Evolutionary conservation across 148 eudicot genomes (phyloP).

Genomic region (Rhododendron mucronatum): DNA sequence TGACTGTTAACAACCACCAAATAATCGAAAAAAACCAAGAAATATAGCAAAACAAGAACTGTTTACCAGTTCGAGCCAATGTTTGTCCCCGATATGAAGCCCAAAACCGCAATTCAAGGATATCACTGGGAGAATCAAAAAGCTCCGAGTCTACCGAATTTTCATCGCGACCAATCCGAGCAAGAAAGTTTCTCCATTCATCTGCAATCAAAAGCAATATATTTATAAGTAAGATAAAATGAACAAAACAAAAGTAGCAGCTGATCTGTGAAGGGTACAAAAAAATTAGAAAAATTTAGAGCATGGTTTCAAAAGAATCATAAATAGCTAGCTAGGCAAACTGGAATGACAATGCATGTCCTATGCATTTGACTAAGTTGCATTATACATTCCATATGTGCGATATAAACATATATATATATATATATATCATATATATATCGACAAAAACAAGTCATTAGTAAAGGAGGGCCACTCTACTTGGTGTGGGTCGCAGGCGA

Average conservation of each 20-base stretch:
- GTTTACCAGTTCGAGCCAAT: constrained; percentile 86
- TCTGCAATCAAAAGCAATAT: constrained; percentile 33
- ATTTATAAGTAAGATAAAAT: background rate
- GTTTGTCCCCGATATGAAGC: constrained; percentile 98
- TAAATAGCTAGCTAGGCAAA: background rate
- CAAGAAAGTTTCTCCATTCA: constrained; percentile 96
- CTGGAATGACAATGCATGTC: background rate
- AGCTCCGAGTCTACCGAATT: constrained; percentile 67
- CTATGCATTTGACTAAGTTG: background rate
- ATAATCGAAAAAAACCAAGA: background rate
- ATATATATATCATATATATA: too few relatives aligned
- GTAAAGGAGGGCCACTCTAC: background rate
- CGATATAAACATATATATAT: background rate
- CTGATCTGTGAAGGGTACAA: background rate
- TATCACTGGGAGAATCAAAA: constrained; percentile 66
- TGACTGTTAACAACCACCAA: background rate
- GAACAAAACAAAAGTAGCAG: background rate
- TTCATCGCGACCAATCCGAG: constrained; percentile 93
- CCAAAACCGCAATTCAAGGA: constrained; percentile 91
- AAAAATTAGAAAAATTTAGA: background rate
- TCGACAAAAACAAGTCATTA: background rate
- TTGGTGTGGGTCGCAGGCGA: background rate
- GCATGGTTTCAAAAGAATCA: background rate
- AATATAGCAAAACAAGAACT: background rate
- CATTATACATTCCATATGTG: background rate